Conservation (phyloP, 768 basidiomycete genomes). For the Grammothele lineata region DNA sequence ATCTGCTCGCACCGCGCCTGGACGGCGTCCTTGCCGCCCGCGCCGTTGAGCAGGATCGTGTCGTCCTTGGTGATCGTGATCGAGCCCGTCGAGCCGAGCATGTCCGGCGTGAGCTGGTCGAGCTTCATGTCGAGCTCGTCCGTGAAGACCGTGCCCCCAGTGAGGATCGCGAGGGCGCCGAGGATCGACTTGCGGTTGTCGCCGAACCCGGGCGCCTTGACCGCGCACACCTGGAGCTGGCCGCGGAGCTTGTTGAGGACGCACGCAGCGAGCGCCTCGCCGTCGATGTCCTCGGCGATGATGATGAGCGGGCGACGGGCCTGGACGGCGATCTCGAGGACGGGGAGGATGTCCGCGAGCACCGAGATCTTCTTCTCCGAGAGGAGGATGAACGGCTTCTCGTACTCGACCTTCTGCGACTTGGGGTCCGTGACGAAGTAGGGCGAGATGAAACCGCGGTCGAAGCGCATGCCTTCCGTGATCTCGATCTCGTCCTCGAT, state of each 20-base stretch:
- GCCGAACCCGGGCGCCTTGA: conserved; percentile 98
- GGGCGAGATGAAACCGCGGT: conserved; percentile 96
- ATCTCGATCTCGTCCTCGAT: conserved; percentile 99
- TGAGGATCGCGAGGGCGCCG: conserved; percentile 94
- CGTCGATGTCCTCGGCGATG: conserved; percentile 97
- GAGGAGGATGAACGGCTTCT: conserved; percentile 91
- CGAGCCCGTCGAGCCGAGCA: conserved; percentile 87
- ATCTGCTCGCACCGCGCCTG: conserved; percentile 95
- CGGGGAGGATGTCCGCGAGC: conserved; percentile 92
- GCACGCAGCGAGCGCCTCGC: conserved; percentile 95
- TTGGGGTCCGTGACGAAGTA: conserved; percentile 99
- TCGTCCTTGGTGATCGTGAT: conserved; percentile 98
- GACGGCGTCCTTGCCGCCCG: conserved; percentile 86
- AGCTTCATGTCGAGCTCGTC: conserved; percentile 93
- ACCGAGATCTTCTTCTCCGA: conserved; percentile 98
- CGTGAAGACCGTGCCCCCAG: conserved; percentile 96
- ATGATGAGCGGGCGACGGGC: conserved; percentile 88
- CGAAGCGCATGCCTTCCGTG: conserved; percentile 99
- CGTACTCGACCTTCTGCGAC: conserved; percentile 91
- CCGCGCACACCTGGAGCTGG: conserved; percentile 88
- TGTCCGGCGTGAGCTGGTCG: conserved; percentile 80
- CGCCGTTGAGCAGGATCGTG: conserved; percentile 93
- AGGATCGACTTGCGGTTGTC: conserved; percentile 99
- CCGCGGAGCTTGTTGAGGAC: conserved; percentile 99
- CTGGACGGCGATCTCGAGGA: conserved; percentile 79